Evolutionary conservation across 345 rosid genomes (phyloP).

Genomic region (Eucalyptus victrix): DNA sequence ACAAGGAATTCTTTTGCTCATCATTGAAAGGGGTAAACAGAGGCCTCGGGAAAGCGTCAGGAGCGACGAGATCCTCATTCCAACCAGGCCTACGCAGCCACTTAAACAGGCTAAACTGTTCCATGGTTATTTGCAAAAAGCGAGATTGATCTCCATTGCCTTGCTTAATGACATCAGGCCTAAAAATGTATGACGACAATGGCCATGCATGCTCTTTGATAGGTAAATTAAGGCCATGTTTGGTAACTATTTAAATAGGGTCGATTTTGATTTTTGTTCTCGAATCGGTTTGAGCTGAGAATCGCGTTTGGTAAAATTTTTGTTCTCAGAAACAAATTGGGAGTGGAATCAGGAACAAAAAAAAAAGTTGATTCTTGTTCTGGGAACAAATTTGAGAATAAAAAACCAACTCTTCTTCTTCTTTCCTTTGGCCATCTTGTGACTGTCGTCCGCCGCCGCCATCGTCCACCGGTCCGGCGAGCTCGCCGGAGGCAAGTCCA

Average conservation of each 20-base stretch:
- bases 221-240: no score
- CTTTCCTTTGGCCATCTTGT: rapidly evolving
- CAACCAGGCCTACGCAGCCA: not conserved
- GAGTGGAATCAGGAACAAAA: no score
- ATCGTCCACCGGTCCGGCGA: rapidly evolving
- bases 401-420: no score
- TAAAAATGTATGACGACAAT: not conserved
- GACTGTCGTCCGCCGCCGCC: rapidly evolving
- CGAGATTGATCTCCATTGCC: not conserved
- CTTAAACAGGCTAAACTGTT: not conserved
- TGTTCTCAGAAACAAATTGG: rapidly evolving
- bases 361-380: rapidly evolving
- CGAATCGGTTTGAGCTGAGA: rapidly evolving
- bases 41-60: no score
- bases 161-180: not conserved
- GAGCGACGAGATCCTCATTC: not conserved
- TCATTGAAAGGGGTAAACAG: no score
- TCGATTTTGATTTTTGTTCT: rapidly evolving
- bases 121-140: not conserved
- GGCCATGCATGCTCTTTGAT: no score
- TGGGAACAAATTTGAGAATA: rapidly evolving
- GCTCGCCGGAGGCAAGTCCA: rapidly evolving
- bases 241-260: rapidly evolving
- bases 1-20: not conserved
- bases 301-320: no score